Evolutionary conservation across 768 basidiomycete genomes (phyloP), one percentile per base, ranked within the genome.

Genomic region (Paxillus involutus): DNA sequence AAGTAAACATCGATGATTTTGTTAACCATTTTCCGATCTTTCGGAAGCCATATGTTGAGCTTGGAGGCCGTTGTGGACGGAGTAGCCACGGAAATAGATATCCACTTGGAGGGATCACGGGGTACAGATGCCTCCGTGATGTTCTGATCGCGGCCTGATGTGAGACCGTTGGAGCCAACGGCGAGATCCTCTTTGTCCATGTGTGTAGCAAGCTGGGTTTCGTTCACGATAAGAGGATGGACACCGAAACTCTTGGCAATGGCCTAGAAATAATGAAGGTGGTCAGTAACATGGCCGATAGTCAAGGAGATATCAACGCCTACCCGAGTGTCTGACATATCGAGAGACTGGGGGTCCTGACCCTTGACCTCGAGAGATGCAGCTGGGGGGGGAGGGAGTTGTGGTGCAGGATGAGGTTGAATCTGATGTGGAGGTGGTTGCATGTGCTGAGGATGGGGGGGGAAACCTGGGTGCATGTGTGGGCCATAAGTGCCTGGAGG

Each of bases 241-340:
- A 92, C 90, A 45, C 90, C 90, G 63, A 92, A 92, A 64, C 78
- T 84, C 70, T 85, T 88, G 40, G 88, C 90, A 46, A 91, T 80
- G 24, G 87, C 78, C 79, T 85, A 59, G 44, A 54, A 39, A 53
- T 49, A 12, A 52, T 49, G 14, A 52, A 47, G 24, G 51, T 30
- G 42, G 43, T 61, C 13, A 69, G 47, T 35, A 16, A 47, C 21
- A 49, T 29, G 26, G 13, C 3, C 30, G 9, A 8, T 11, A 32
- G 51, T 33, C 29, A 49, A 35, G 16, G n/a, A 9, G 35, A 21
- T 5, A 29, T 19, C 54, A 35, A 37, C 44, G 64, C 70, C 44
- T 60, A 82, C 83, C 59, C 81, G 82, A 7, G 86, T 80, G 65
- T 80, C 84, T 47, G 89, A 87, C 78, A 92, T 80, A 69, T 94